Base-by-base conservation (phyloP, 306 rosid genomes). In the Mucuna pruriens region DNA sequence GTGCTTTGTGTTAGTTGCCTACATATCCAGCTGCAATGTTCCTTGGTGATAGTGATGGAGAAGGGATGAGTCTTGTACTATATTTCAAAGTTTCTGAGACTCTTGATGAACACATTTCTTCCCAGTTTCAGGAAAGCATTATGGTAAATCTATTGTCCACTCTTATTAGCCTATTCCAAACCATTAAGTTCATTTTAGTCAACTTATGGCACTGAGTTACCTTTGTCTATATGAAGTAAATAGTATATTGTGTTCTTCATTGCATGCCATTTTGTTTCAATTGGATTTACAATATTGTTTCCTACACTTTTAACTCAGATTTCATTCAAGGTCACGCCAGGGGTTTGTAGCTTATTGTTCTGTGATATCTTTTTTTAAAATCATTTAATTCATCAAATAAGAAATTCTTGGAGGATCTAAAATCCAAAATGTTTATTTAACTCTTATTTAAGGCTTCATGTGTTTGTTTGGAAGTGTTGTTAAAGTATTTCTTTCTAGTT, bases 1-100 rank as follows among this genome's bases (percentile, higher is more conserved):
- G 74, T 42, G 62, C 46, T 62, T 74, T 84, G 71, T 68, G 78
- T 60, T 89, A 95, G 99, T 82, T 91, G 85, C 99, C 99, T 80
- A 89, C 92, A 73, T 95, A 95, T 92, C 99, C 96, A 17, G 94
- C 97, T 75, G 91, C 97, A 64, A 91, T 95, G 90, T 95, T 95
- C 81, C 89, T 84, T 29, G 97, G 99, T 51, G 97, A 95, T 51
- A 81, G 88, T 40, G 99, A 95, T 81, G 99, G 99, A 23, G 97
- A 95, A 49, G 99, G 98, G 49, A 75, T 90, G 89, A 93, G 97
- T 88, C 93, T 93, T 29, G 97, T 93, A 39, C 70, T 93, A 46
- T 95, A 95, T 76, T 95, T 95, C 72, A 90, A 87, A 85, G 86
- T 85, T 78, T 85, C 90, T 3, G 97, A 93, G 34, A 88, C 78